These are phyloP conservation scores for Caloboletus firmus DNA, from an alignment of 1,284 basidiomycete species.

Conservation along the genomic window DNA sequence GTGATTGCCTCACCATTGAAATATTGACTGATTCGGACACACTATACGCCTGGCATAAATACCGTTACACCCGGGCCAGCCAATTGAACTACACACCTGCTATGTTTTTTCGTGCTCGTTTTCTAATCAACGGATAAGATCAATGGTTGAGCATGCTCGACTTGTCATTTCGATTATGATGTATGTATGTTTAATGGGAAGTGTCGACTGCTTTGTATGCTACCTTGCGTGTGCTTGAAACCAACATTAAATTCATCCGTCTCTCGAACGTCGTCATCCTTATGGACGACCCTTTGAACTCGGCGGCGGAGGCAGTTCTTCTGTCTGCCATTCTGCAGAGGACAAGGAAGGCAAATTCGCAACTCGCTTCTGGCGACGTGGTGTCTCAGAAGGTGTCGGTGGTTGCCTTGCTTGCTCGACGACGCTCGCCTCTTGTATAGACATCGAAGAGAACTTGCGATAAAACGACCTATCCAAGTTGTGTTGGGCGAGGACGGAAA, in stretches of 20 bases:
- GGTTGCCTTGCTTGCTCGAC: conserved; percentile 9
- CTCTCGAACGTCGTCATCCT: not conserved
- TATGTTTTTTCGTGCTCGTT: no score
- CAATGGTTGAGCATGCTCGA: not conserved
- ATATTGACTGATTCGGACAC: no score
- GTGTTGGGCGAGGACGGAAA: not conserved
- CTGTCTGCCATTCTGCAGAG: conserved; percentile 49
- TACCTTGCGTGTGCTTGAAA: not conserved
- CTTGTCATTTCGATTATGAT: not conserved
- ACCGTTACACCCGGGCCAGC: no score
- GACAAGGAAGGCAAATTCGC: conserved; percentile 46
- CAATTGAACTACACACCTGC: no score
- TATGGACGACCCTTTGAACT: conserved; percentile 3
- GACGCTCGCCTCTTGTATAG: conserved; percentile 30
- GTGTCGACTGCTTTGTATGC: not conserved
- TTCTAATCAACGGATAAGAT: not conserved
- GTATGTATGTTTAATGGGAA: not conserved
- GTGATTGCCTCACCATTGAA: no score
- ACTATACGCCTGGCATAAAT: no score
- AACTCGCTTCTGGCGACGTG: conserved; percentile 21
- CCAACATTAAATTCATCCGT: not conserved
- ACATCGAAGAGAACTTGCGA: conserved; percentile 41
- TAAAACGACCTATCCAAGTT: conserved; percentile 38
- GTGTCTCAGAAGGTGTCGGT: conserved; percentile 6
- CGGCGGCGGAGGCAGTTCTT: conserved; percentile 34